phyloP scores from a whole-genome alignment of 169 alveolate genomes.

The Eimeria acervulina region DNA sequence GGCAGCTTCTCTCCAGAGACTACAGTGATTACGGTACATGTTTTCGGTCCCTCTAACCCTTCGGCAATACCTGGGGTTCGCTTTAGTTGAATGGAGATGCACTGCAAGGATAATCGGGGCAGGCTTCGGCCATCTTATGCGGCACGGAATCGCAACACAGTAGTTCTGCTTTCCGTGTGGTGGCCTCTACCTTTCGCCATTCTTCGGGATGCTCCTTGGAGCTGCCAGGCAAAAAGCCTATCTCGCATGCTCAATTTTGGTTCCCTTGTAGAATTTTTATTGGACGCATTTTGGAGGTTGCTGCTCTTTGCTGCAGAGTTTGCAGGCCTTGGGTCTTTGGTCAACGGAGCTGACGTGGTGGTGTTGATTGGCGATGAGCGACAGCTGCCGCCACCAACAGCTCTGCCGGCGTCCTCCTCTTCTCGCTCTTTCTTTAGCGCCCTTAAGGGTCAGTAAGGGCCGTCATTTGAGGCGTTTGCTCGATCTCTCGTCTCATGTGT shows the following conservation, averaged over 20 bases:
- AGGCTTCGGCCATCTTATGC: background rate
- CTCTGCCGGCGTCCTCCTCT: slow-evolving; percentile 36
- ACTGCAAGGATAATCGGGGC: background rate
- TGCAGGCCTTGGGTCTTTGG: slow-evolving; percentile 67
- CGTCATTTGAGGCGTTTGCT: background rate
- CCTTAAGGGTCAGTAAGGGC: slow-evolving; percentile 47
- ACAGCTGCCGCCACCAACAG: slow-evolving; percentile 66
- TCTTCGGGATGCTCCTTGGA: background rate
- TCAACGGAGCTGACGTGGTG: slow-evolving; percentile 56
- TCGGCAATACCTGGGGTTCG: background rate
- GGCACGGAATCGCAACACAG: background rate
- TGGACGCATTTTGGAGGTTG: background rate
- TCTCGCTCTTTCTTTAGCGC: slow-evolving; percentile 68
- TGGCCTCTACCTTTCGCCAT: background rate
- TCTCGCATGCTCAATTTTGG: background rate
- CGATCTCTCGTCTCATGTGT: background rate
- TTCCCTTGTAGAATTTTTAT: background rate
- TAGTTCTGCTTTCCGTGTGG: background rate
- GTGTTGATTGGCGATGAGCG: slow-evolving; percentile 72
- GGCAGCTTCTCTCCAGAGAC: background rate
- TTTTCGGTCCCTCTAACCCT: background rate
- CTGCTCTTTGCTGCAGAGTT: slow-evolving; percentile 40
- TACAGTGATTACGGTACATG: background rate
- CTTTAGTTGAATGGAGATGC: background rate
- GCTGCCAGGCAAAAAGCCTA: background rate